A percentile compares a stretch with the other conserved stretches of the same genome.
These are phyloP conservation scores for Naganishia vaughanmartiniae DNA, from an alignment of 768 basidiomycete genomes.

Conservation along the genomic window DNA sequence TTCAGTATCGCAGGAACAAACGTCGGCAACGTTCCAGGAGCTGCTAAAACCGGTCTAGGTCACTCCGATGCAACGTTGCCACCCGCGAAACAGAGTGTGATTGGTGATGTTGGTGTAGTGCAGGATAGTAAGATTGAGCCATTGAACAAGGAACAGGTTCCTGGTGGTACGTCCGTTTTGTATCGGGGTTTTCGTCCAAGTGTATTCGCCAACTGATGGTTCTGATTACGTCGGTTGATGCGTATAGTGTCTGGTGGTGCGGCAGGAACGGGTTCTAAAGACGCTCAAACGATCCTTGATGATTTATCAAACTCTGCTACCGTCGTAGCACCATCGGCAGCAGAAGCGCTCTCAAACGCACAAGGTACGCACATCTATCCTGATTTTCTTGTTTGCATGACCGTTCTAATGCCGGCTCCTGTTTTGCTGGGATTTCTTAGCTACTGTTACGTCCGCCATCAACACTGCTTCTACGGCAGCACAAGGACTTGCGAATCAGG, in stretches of 20 bases:
- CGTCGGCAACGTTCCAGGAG: conserved; percentile 21
- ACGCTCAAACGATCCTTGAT: conserved; percentile 12
- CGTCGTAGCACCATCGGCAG: background rate
- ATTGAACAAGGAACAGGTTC: conserved; percentile 25
- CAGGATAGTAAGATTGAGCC: conserved; percentile 9
- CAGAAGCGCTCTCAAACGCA: conserved; percentile 1
- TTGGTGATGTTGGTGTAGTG: conserved; percentile 2
- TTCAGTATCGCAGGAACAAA: conserved; percentile 14
- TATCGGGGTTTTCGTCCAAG: background rate
- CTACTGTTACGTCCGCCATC: background rate
- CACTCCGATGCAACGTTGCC: background rate
- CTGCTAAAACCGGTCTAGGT: conserved; percentile 1
- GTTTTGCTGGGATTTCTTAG: background rate
- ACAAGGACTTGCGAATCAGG: conserved; percentile 26
- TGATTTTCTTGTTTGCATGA: background rate
- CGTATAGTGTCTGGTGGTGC: background rate
- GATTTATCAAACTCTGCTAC: conserved; percentile 17
- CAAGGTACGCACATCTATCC: background rate
- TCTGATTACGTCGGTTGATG: background rate
- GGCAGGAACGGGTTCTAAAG: background rate
- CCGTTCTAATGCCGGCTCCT: background rate
- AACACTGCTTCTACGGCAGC: background rate
- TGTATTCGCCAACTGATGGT: background rate
- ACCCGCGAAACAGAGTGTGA: conserved; percentile 14
- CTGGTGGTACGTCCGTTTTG: background rate